Base-by-base conservation (phyloP, 1,139 yeast species). In the Saccharomyces hybrid region DNA sequence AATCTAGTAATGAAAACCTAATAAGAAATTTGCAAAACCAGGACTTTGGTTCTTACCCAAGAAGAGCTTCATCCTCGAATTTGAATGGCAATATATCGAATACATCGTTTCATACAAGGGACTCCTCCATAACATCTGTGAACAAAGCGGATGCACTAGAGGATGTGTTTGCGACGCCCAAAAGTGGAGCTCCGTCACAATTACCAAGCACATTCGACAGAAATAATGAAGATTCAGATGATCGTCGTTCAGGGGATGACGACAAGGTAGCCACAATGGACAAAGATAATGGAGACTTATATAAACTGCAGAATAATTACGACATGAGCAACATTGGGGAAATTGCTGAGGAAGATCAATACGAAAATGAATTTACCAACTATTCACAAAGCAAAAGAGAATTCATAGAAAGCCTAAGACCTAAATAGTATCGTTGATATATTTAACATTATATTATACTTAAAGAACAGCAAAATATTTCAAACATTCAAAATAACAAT, bases 331-430 rank as follows among this genome's bases (percentile, higher is more conserved):
- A 70, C 49, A 60, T 64, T 3, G 56, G 60, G 46, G 73, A 69
- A 54, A 72, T 73, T n/a, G 66, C 68, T 16, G 75, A 73, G 54
- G 76, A 73, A 54, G 76, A 73, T 59, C 75, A 73, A 54, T 73
- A 73, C 54, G 76, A 72, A 59, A 73, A 73, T 56, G 76, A 73
- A 54, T 73, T 71, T 51, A 72, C 76, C 1, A 72, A 73, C 54
- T 73, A 73, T 55, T 61, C 70, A 9, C 73, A 71, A 57, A 73
- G 67, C 53, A 73, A 71, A 58, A 68, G 74, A 58, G 69, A 70
- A 21, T 73, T 68, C 54, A 71, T 73, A 27, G 70, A 71, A 49
- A 69, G 72, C 48, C 58, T 73, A 48, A 71, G 74, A 62, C 76
- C 76, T 48, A 71, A 69, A 56, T 55, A 56, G 50, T 52, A 28